Base-by-base conservation (phyloP, 768 basidiomycete species). In the Chlorophyllum brunneum region DNA sequence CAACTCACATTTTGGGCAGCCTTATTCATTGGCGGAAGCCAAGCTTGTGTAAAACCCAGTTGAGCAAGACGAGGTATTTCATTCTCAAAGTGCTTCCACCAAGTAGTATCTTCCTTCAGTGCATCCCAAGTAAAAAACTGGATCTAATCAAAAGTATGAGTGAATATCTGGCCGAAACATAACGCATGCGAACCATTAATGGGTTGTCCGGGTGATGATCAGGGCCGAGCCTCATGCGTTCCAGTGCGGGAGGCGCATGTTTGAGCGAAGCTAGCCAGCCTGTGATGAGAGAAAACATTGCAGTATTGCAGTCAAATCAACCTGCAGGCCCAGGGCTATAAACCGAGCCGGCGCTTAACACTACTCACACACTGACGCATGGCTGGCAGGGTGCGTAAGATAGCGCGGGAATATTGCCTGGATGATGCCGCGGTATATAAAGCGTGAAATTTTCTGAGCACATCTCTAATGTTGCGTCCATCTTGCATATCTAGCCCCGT, bases 61-160 rank as follows among this genome's bases (percentile, higher is more conserved):
- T 78, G 71, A 4, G 77, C 78, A 16, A 93, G 75, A 37, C 61
- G 68, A 10, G 88, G 84, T 9, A 86, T 68, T 61, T 90, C 82
- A 8, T 57, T 58, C 63, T 87, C 82, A 30, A 92, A 74, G 64
- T 88, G 81, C 60, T 76, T 74, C 90, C 91, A 93, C 90, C 91
- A 92, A 63, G 83, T 88, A 71, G 81, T 65, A 15, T 70, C 65
- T 11, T 73, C 71, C 58, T 79, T 76, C 23, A 68, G 66, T 26
- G 79, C 69, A 46, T 92, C 82, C 91, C 91, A 92, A 11, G 88
- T 90, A 60, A 91, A 92, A 67, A 90, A 92, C 66, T 92, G 90
- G 24, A 92, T 67, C 90, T 81, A 54, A 10, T 22, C n/a, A 30
- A 43, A 42, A 59, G 23, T 38, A 46, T 31, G 16, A 31, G 23